phyloP scores from a whole-genome alignment of 768 basidiomycete genomes.

The Boletus pseudo-olivaceus region DNA sequence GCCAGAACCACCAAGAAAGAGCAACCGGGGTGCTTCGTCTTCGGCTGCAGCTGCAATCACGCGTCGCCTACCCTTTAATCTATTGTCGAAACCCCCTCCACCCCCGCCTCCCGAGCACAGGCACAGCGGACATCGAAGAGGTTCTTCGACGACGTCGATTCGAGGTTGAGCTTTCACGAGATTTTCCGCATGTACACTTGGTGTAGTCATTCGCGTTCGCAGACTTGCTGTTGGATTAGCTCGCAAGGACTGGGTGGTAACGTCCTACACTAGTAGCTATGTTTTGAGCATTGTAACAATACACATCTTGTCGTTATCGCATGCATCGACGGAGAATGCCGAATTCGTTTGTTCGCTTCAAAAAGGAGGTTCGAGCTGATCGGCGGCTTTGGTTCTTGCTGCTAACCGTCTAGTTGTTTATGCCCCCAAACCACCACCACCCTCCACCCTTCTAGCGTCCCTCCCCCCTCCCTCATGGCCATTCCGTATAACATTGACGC shows the following conservation, averaged over 20 bases:
- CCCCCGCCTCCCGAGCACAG: slow-evolving; percentile 27
- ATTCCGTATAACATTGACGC: slow-evolving; percentile 48
- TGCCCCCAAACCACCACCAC: slow-evolving; percentile 5
- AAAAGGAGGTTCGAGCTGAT: slow-evolving; percentile 7
- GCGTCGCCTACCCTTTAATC: slow-evolving; percentile 66
- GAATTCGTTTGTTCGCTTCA: slow-evolving; percentile 11
- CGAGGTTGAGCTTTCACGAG: slow-evolving; percentile 23
- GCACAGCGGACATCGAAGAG: slow-evolving; percentile 39
- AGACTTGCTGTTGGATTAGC: slow-evolving; percentile 27
- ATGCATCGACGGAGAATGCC: slow-evolving; percentile 24
- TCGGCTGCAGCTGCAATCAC: slow-evolving; percentile 48
- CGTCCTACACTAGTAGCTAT: slow-evolving; percentile 1
- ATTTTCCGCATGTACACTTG: slow-evolving; percentile 3
- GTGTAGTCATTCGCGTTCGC: slow-evolving; percentile 5
- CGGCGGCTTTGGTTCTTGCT: background rate
- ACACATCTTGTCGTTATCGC: background rate
- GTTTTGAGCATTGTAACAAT: slow-evolving; percentile 18
- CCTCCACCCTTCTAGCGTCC: background rate
- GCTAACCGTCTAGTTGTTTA: slow-evolving; percentile 7
- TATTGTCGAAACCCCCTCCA: slow-evolving; percentile 54
- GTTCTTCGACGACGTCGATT: slow-evolving; percentile 39
- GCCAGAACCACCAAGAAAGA: slow-evolving; percentile 59
- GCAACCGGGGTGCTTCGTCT: slow-evolving; percentile 34
- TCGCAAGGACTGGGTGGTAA: slow-evolving; percentile 16
- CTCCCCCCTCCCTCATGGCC: slow-evolving; percentile 44